A percentile compares a stretch with the other conserved stretches of the same genome.
phyloP scores from a whole-genome alignment of 2,329 filamentous ascomycete genomes.

The Sarocladium brachiariae region DNA sequence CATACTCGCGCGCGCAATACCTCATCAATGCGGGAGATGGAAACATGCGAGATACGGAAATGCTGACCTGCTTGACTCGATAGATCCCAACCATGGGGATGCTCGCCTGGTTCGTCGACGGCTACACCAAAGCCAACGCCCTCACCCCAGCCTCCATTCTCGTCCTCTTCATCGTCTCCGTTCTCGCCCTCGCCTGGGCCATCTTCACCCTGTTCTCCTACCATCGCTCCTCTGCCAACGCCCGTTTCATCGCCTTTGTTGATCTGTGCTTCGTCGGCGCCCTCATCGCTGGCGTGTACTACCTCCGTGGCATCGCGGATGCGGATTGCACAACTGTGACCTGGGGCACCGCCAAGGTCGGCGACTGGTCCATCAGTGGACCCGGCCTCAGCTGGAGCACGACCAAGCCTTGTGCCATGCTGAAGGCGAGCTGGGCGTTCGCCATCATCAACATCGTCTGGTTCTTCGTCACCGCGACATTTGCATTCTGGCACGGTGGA shows the following conservation, averaged over 20 bases:
- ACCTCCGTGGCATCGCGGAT: slow-evolving; percentile 49
- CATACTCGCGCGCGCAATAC: not conserved
- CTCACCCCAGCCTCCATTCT: slow-evolving; percentile 58
- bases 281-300: slow-evolving; percentile 56
- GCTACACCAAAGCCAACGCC: slow-evolving; percentile 47
- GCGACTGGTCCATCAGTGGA: slow-evolving; percentile 49
- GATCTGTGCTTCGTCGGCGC: slow-evolving; percentile 57
- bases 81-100: slow-evolving; percentile 61
- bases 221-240: slow-evolving; percentile 54
- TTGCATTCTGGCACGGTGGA: slow-evolving; percentile 56
- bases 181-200: slow-evolving; percentile 56
- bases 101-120: slow-evolving; percentile 59
- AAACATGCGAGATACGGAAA: not conserved
- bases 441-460: slow-evolving; percentile 82
- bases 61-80: not conserved
- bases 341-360: slow-evolving; percentile 53
- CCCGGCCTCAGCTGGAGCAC: slow-evolving; percentile 40
- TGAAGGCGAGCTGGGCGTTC: slow-evolving; percentile 84
- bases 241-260: slow-evolving; percentile 53
- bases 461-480: slow-evolving; percentile 69
- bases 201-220: slow-evolving; percentile 61
- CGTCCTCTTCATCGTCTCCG: slow-evolving; percentile 60
- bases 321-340: slow-evolving; percentile 62
- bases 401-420: slow-evolving; percentile 80
- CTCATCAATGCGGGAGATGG: not conserved